These are phyloP conservation scores for Moesziomyces globuligerus DNA, from an alignment of 1,284 basidiomycete species.

Conservation along the genomic window DNA sequence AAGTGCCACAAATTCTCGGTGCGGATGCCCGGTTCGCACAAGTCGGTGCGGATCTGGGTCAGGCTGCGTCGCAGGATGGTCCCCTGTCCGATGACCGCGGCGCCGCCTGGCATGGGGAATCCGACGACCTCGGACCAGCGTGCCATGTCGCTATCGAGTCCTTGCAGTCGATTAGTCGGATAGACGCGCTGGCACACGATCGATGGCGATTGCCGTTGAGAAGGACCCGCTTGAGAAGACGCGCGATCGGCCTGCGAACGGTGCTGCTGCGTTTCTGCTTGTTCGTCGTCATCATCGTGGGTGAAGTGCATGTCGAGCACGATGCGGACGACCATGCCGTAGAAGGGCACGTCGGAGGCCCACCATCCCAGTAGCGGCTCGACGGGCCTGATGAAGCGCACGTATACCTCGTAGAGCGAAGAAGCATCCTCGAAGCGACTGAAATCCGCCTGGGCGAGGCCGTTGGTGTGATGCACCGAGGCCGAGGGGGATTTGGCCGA, in stretches of 20 bases:
- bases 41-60: conserved; percentile 31
- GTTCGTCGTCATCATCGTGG: neutral
- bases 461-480: neutral
- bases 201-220: conserved; percentile 13
- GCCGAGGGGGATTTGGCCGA: too few species aligned
- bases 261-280: neutral
- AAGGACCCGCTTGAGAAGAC: neutral
- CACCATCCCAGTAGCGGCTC: conserved; percentile 49
- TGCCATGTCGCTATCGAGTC: conserved; percentile 35
- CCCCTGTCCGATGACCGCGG: conserved; percentile 37
- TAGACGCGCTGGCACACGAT: conserved; percentile 44
- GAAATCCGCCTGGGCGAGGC: neutral
- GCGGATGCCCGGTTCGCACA: conserved; percentile 44
- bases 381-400: conserved; percentile 19
- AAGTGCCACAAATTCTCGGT: conserved; percentile 41
- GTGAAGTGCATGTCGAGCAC: conserved; percentile 27
- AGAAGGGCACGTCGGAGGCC: conserved; percentile 44
- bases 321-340: conserved; percentile 42
- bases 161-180: conserved; percentile 42
- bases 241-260: neutral
- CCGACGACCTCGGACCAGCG: conserved; percentile 35
- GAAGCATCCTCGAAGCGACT: conserved; percentile 22
- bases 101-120: conserved; percentile 38
- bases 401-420: conserved; percentile 37
- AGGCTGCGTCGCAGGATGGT: conserved; percentile 33